Percentiles rank a stretch among this genome's conserved stretches.
Evolutionary conservation across 345 rosid species (phyloP).

Genomic region (Salix suchowensis): DNA sequence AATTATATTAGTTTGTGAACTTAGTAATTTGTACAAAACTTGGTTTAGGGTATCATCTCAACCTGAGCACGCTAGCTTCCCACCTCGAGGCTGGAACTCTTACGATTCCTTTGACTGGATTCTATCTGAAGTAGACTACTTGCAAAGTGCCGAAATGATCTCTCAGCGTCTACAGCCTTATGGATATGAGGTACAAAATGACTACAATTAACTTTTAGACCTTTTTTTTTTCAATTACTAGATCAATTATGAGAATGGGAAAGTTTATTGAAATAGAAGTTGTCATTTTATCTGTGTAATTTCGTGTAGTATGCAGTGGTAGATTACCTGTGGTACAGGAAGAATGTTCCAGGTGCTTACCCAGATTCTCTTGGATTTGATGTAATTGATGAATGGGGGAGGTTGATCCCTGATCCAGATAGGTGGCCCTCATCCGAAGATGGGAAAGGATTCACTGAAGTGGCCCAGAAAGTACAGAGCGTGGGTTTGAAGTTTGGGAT

Average conservation of each 20-base stretch:
- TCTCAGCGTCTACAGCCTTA: slow-evolving; percentile 54
- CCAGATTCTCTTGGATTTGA: slow-evolving; percentile 72
- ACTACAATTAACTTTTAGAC: not conserved
- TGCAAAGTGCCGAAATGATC: slow-evolving; percentile 59
- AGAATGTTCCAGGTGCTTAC: slow-evolving; percentile 67
- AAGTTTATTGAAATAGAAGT: not conserved
- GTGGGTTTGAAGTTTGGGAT: slow-evolving; percentile 94
- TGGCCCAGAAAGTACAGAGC: slow-evolving; percentile 66
- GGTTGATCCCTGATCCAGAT: slow-evolving; percentile 68
- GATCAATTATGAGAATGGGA: not conserved
- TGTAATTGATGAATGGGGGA: slow-evolving; percentile 95
- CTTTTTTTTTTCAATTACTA: not conserved
- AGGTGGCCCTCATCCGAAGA: slow-evolving; percentile 89
- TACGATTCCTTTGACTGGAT: slow-evolving; percentile 94
- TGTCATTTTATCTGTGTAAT: not conserved
- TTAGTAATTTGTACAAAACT: not conserved
- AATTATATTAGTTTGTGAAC: not conserved
- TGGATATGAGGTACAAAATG: slow-evolving; percentile 62
- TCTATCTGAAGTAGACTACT: slow-evolving; percentile 76
- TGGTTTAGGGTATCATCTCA: slow-evolving; percentile 33
- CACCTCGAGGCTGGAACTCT: slow-evolving; percentile 98
- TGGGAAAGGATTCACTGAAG: slow-evolving; percentile 75
- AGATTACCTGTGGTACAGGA: slow-evolving; percentile 94
- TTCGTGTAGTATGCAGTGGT: slow-evolving; percentile 75
- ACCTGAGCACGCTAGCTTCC: slow-evolving; percentile 46